Base-by-base conservation (phyloP, 1,284 basidiomycete genomes). In the Rhodotorula mucilaginosa region DNA sequence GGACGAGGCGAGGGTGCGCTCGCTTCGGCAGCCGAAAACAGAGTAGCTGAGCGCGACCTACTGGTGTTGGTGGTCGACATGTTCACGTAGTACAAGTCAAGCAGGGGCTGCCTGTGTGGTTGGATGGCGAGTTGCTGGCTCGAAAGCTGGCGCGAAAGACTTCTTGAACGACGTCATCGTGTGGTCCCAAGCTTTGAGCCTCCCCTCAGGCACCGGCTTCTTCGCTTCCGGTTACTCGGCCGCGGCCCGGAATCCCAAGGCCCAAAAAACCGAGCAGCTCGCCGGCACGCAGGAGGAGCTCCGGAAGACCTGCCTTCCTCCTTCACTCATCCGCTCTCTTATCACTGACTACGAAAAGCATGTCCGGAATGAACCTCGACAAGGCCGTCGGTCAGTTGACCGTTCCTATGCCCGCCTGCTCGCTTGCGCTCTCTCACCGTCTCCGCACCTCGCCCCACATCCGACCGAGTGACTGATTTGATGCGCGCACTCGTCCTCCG, bases 321-420 rank as follows among this genome's bases (percentile, higher is more conserved):
- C 21, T 23, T 23, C 19, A 52, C 51, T 52, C 18, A 26, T n/a
- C 3, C 51, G 18, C 67, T 56, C 51, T n/a, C 58, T 8, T 21
- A 49, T 19, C 1, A 47, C 2, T 7, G 23, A 10, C 39, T 44
- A 44, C 31, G 44, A 19, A 29, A n/a, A 48, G 1, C 46, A 72
- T 72, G 71, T 44, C 64, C 21, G 46, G 63, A 8, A 47, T 31
- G 19, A 68, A 74, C 31, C 65, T 71, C 65, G 64, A 71, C 67
- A 58, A 67, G 39, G 70, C 69, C 3, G 58, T 74, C 64, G 73
- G 73, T 69, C 8, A 26, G 68, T 46, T 1, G 18, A 26, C 29
- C n/a, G 12, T 44, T 23, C 5, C 31, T 16, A 16, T 51, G 47
- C 31, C 16, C n/a, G 58, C 60, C 31, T 47, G 3, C 52, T 58